phyloP scores from a whole-genome alignment of 306 rosid genomes.

The Prunus mira region DNA sequence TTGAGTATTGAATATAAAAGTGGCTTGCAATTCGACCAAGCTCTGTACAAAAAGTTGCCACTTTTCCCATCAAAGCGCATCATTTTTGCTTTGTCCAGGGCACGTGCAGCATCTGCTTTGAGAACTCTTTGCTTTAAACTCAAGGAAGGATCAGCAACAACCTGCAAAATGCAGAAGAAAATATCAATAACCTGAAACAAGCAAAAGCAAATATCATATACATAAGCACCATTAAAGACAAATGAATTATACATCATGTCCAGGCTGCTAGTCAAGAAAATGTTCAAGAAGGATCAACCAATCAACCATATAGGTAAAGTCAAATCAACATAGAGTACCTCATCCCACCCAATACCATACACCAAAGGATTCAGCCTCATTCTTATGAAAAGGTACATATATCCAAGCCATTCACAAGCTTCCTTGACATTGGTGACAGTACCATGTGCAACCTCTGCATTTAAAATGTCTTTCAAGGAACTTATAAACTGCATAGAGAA shows the following conservation, averaged over 20 bases:
- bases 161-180: conserved; percentile 42
- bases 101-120: conserved; percentile 85
- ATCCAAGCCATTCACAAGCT: conserved; percentile 99
- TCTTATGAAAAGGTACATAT: conserved; percentile 90
- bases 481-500: conserved; percentile 64
- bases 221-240: conserved; percentile 10
- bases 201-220: conserved; percentile 4
- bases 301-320: background rate
- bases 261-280: background rate
- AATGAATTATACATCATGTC: background rate
- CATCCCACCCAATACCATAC: conserved; percentile 95
- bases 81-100: conserved; percentile 95
- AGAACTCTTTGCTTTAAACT: conserved; percentile 85
- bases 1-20: conserved; percentile 92
- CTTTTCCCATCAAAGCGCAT: conserved; percentile 99
- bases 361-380: conserved; percentile 95
- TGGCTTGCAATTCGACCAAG: conserved; percentile 99
- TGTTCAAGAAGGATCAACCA: background rate
- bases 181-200: conserved; percentile 20
- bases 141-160: conserved; percentile 86
- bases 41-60: conserved; percentile 97
- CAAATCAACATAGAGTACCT: conserved; percentile 43
- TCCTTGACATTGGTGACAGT: conserved; percentile 97
- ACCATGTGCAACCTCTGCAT: conserved; percentile 97
- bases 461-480: conserved; percentile 94